Conservation (phyloP, 2,329 filamentous ascomycete species). For the Monilinia aucupariae region DNA sequence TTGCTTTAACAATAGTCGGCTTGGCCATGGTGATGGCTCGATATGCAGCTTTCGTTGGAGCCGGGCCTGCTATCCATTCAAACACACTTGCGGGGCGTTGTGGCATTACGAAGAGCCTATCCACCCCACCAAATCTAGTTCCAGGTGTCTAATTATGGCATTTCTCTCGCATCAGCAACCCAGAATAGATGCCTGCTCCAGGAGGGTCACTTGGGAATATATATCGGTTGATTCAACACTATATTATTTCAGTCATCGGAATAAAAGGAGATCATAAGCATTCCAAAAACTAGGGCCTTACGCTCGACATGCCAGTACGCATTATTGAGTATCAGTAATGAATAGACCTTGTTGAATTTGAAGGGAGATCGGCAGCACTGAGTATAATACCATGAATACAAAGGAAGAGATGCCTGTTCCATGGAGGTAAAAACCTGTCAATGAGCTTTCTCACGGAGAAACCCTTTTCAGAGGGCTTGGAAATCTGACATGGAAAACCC, state of each 20-base stretch:
- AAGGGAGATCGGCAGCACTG: no score
- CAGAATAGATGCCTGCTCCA: background rate
- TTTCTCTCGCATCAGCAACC: background rate
- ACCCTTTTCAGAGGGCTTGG: background rate
- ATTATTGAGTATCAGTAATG: background rate
- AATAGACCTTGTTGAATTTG: no score
- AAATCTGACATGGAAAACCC: background rate
- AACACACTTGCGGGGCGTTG: constrained; percentile 4
- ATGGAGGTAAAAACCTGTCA: no score
- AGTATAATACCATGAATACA: background rate
- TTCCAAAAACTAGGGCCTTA: background rate
- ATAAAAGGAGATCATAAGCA: background rate
- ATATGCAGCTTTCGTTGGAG: constrained; percentile 4
- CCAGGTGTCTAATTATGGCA: background rate
- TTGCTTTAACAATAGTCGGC: background rate
- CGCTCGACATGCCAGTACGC: background rate
- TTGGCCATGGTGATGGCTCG: background rate
- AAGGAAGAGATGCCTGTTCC: background rate
- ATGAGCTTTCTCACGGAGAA: background rate
- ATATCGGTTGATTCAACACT: background rate
- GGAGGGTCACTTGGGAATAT: background rate
- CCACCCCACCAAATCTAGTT: background rate
- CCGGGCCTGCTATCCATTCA: constrained; percentile 6
- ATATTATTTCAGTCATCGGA: background rate
- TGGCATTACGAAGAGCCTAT: background rate